Evolutionary conservation across 2,329 filamentous ascomycete genomes (phyloP).

Genomic region (Magnaporthiopsis incrustans): DNA sequence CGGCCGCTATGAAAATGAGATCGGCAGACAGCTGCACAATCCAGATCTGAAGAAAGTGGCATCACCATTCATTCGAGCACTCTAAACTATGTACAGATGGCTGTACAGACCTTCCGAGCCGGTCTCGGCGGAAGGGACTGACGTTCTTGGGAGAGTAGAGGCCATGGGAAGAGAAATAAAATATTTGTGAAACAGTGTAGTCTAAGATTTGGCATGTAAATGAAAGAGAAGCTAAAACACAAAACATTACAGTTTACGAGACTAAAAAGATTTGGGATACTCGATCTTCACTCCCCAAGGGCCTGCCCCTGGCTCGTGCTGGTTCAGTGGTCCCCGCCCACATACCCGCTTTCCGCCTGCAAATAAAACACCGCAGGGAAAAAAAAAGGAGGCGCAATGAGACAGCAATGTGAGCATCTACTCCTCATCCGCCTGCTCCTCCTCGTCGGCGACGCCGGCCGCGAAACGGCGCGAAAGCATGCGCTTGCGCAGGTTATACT

Average conservation of each 20-base stretch:
- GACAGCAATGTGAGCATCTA: background rate
- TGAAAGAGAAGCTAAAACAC: too few species aligned
- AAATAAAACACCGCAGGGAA: background rate
- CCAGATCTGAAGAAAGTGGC: background rate
- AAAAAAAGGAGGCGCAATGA: background rate
- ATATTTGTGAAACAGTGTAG: background rate
- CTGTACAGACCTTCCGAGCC: background rate
- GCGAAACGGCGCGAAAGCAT: constrained; percentile 1
- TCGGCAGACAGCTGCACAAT: too few species aligned
- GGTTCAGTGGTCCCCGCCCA: background rate
- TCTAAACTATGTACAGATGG: background rate
- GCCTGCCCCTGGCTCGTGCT: background rate
- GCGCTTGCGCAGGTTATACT: constrained; percentile 37
- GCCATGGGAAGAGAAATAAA: background rate
- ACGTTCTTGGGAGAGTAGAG: background rate
- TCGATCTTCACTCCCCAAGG: background rate
- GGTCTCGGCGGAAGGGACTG: background rate
- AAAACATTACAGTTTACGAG: background rate
- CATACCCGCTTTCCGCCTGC: background rate
- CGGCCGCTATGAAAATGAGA: too few species aligned
- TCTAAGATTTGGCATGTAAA: background rate
- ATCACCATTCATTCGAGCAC: background rate
- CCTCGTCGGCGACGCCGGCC: background rate
- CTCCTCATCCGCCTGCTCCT: background rate
- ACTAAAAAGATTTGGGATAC: background rate